Conservation (phyloP, 1,284 basidiomycete species). For the Sporisorium exsertum region DNA sequence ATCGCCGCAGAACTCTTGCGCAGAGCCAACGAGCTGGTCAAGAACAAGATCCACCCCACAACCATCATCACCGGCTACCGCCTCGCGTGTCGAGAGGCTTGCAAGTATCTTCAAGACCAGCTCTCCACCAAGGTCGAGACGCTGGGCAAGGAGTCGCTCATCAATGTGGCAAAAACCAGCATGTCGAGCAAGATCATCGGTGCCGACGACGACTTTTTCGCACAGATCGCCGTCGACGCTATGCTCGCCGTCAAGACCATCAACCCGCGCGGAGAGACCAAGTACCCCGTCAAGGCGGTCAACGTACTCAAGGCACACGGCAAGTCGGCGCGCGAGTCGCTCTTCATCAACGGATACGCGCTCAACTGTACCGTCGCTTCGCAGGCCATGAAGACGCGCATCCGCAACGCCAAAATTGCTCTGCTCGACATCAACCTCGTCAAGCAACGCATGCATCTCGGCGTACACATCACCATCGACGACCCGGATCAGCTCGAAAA, state of each 20-base stretch:
- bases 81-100: constrained; percentile 95
- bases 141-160: constrained; percentile 88
- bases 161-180: constrained; percentile 97
- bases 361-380: constrained; percentile 98
- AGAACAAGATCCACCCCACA: constrained; percentile 98
- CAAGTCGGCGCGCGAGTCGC: constrained; percentile 91
- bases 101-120: constrained; percentile 98
- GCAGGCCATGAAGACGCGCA: constrained; percentile 98
- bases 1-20: constrained; percentile 94
- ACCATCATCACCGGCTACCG: constrained; percentile 99
- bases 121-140: constrained; percentile 93
- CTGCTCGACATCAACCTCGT: constrained; percentile 98
- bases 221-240: constrained; percentile 97
- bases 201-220: constrained; percentile 97
- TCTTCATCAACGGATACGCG: constrained; percentile 96
- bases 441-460: constrained; percentile 97
- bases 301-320: constrained; percentile 99
- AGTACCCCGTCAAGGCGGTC: constrained; percentile 99
- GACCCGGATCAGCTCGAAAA: constrained; percentile 95
- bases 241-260: constrained; percentile 97
- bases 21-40: constrained; percentile 96
- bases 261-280: constrained; percentile 93
- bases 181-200: constrained; percentile 99
- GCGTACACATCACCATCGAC: constrained; percentile 96
- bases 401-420: constrained; percentile 94